Base-by-base conservation (phyloP, 73 alveolate genomes). In the Halteria grandinella region DNA sequence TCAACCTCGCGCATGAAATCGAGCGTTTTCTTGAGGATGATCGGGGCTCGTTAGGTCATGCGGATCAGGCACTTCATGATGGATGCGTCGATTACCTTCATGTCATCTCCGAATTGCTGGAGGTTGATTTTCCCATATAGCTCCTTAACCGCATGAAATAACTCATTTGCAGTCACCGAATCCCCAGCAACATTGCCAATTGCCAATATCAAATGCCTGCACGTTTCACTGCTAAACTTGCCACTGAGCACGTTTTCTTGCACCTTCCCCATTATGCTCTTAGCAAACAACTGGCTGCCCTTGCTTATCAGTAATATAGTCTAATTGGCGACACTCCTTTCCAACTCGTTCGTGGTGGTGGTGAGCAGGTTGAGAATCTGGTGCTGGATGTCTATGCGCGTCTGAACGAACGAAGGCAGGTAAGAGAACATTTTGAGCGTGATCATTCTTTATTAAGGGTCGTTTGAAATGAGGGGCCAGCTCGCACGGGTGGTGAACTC, bases 221-320 rank as follows among this genome's bases (percentile, higher is more conserved):
- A 60, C 18, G 77, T 60, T 8, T 60, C 77, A 21, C 1, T 36
- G 4, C 43, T 18, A 37, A 36, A 60, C 11, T 60, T 10, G 1
- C 77, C 77, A 60, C 77, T 60, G 20, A 60, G 28, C 18, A 60
- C 43, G 14, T 55, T 39, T 29, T 60, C 77, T 29, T 60, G 14
- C 6, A 39, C 77, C 77, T 60, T 60, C 18, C 43, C 43, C 40
- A 60, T 12, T 18, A 60, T 60, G 24, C 77, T 60, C 23, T 60
- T 8, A 6, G 77, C 77, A 40, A 60, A 60, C 11, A 60, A 15
- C 12, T 34, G 45, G 7, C 48, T 18, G n/a, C 77, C 77, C 29
- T 39, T 37, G 34, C 77, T 60, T 3, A 60, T 12, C 40, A 12
- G 37, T 11, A 21, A 6, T 15, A 60, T 60, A 17, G 77, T 60